Conservation (phyloP, 495 filamentous ascomycete genomes). For the Poronia punctata region DNA sequence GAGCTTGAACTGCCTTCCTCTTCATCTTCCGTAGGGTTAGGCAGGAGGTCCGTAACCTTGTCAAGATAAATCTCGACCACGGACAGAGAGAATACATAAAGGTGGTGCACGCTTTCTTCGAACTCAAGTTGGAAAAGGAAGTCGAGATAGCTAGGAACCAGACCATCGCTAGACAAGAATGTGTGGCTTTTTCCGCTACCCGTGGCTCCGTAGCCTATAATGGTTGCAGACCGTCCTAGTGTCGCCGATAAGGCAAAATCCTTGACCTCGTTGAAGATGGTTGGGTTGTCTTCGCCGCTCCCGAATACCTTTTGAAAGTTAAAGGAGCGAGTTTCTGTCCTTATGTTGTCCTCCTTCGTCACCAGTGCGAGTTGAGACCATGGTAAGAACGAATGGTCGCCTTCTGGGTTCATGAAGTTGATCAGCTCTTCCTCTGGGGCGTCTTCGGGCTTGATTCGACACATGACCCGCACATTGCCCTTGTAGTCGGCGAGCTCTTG, state of each 20-base stretch:
- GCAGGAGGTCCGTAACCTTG: constrained; percentile 78
- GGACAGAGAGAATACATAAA: constrained; percentile 78
- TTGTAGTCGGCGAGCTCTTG: constrained; percentile 91
- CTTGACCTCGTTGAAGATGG: constrained; percentile 88
- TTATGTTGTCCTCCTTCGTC: not conserved
- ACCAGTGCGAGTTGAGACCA: constrained; percentile 7
- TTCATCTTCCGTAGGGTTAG: constrained; percentile 58
- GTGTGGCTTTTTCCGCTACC: constrained; percentile 44
- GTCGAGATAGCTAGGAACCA: constrained; percentile 83
- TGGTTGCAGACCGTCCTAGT: constrained; percentile 82
- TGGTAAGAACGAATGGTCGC: not conserved
- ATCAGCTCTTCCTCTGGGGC: constrained; percentile 21
- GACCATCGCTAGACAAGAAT: constrained; percentile 67
- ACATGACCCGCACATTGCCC: constrained; percentile 96
- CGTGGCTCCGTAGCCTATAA: constrained; percentile 44
- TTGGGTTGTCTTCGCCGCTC: constrained; percentile 61
- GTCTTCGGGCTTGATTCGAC: constrained; percentile 61
- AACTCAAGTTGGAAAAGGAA: constrained; percentile 68
- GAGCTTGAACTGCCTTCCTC: constrained; percentile 1
- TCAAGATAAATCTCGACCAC: constrained; percentile 97
- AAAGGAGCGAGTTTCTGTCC: constrained; percentile 60
- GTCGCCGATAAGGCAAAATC: constrained; percentile 88
- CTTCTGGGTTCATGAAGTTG: constrained; percentile 8
- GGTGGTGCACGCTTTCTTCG: constrained; percentile 45
- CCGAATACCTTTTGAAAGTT: constrained; percentile 89